phyloP scores from a whole-genome alignment of 495 filamentous ascomycete genomes.

The Penicillium macrosclerotiorum region DNA sequence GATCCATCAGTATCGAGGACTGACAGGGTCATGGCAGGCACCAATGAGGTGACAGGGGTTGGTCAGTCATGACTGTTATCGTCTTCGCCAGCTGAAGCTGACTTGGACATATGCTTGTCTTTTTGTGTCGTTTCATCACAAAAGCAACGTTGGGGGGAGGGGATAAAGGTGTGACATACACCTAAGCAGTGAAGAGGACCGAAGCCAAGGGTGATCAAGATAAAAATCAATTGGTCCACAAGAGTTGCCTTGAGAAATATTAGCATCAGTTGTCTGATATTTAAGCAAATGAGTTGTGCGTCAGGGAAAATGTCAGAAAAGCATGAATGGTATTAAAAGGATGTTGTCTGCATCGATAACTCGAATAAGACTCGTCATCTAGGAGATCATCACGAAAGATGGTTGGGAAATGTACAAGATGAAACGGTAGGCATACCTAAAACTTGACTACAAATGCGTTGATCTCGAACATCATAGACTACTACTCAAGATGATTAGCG shows the following conservation, averaged over 20 bases:
- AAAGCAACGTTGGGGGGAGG: constrained; percentile 9
- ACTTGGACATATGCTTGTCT: constrained; percentile 65
- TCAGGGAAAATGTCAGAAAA: constrained; percentile 40
- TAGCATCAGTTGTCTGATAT: constrained; percentile 23
- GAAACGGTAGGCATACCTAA: constrained; percentile 17
- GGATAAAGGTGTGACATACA: constrained; percentile 33
- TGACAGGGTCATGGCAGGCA: constrained; percentile 17
- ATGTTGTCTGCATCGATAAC: constrained; percentile 59
- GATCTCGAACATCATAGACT: neutral
- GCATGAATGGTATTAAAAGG: constrained; percentile 59
- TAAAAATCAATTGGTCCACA: constrained; percentile 14
- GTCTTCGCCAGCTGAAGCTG: constrained; percentile 44
- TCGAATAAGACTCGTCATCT: constrained; percentile 66
- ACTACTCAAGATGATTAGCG: constrained; percentile 33
- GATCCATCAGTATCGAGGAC: constrained; percentile 31
- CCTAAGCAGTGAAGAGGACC: constrained; percentile 10
- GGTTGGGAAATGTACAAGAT: constrained; percentile 9
- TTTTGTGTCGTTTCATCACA: constrained; percentile 55
- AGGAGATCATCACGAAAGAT: constrained; percentile 50
- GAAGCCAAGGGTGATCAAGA: neutral
- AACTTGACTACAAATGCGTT: constrained; percentile 13
- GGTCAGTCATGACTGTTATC: constrained; percentile 52
- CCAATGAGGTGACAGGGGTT: constrained; percentile 18
- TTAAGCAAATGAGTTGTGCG: constrained; percentile 8
- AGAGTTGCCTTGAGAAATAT: too few relatives aligned